Evolutionary conservation across 148 eudicot species (phyloP), one percentile per base, ranked within the genome.

Genomic region (Talinum fruticosum): DNA sequence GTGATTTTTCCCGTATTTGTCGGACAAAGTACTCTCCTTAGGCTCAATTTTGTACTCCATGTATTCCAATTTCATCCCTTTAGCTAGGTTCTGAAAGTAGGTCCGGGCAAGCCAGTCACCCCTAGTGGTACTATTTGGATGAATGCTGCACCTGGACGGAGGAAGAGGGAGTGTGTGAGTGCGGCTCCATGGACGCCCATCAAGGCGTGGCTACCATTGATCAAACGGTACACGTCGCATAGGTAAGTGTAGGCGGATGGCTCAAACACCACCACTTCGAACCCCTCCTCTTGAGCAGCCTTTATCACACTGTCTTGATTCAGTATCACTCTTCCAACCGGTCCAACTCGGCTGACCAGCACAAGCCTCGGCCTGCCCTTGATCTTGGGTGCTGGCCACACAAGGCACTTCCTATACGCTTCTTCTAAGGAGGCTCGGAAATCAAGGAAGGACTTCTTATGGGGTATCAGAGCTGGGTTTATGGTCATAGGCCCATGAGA

Each of bases 401-500:
- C 86, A 0, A 53, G 79, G 26, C 74, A 77, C 49, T 61, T 75
- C 1, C 70, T 44, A 26, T 86, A 88, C 0, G 82, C 85, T 49
- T 73, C 79, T 65, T 71, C 87, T 1, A 88, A 71, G 7, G 76
- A 70, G 70, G 83, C 67, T 7, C 84, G 87, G 35, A 88, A 84
- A 67, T 88, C 91, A 1, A 76, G 82, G 66, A 86, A 69, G 2
- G 82, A 84, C 77, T 84, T 88, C 0, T 32, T 79, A 2, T 33
- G 26, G 16, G 86, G 80, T 23, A 85, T 72, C 34, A 81, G 32
- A 16, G 77, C 33, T 19, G 86, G 89, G 85, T 84, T 83, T 6
- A 88, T 83, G 0, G 87, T 86, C 91, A 88, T 88, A 0, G 89
- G 85, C 26, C 91, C 91, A 3, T 88, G 91, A 19, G 91, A 44